Evolutionary conservation across 441 rosid genomes (phyloP), one percentile per base, ranked within the genome.

Genomic region (Brassica hybrid): DNA sequence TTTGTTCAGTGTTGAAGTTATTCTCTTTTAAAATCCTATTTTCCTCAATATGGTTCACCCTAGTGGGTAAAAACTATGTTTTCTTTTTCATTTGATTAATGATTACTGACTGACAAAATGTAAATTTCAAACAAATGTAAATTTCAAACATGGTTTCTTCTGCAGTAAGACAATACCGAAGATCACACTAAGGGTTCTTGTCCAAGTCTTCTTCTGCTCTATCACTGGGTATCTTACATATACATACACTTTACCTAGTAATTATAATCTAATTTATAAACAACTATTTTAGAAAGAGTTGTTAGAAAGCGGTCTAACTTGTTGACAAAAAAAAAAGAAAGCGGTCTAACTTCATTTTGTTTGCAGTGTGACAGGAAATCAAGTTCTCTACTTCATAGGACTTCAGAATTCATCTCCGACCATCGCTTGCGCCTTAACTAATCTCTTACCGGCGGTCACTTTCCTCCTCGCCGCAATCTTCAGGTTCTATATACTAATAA

Each of bases 331-430:
- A 19, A 19, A 19, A 19, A 19, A 14, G 19, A 69, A 18, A 1
- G 50, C 9, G 2, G 14, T 56, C 66, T 3, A 27, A 23, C 3
- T 48, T 78, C 4, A 10, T 45, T 72, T 59, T 21, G 1, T 63
- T n/a, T 80, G 82, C 83, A 95, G 98, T 61, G 94, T 82, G 1
- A 87, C 95, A 0, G 88, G 84, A 74, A 95, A 90, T 71, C 98
- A 93, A 76, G 93, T 89, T 11, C 84, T 95, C 34, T 91, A 95
- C 69, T 93, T 91, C 48, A 27, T 95, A 58, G 98, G 99, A n/a
- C 87, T 95, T 23, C 79, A 87, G 67, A 80, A 89, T 75, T 86
- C 99, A 21, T 83, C 92, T 25, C 90, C 99, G 2, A 93, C 97
- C 2, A 80, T 91, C 38, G 97, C 91, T 7, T 91, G 95, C 76